These are phyloP conservation scores for Sclerotinia trifoliorum DNA, from an alignment of 2,329 filamentous ascomycete species.

Conservation along the genomic window DNA sequence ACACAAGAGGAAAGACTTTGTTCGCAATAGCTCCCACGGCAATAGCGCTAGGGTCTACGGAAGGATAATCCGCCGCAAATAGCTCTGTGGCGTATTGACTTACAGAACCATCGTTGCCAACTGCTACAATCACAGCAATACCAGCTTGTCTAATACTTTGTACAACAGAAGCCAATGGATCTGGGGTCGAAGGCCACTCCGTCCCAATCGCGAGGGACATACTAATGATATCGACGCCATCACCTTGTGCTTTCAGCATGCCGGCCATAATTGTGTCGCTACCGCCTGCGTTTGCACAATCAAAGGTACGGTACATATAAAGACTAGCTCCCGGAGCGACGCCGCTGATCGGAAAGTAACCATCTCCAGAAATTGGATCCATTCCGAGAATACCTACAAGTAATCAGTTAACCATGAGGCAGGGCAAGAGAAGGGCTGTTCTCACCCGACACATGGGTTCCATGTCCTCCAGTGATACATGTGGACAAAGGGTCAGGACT, in stretches of 20 bases:
- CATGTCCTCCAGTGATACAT: constrained; percentile 31
- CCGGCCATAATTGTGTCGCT: constrained; percentile 31
- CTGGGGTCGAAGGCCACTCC: constrained; percentile 12
- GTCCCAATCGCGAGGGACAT: constrained; percentile 31
- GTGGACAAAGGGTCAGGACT: constrained; percentile 29
- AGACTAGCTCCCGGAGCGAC: constrained; percentile 32
- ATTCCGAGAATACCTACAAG: constrained; percentile 32
- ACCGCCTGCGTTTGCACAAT: constrained; percentile 26
- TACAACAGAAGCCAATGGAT: constrained; percentile 23
- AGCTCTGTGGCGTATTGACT: constrained; percentile 22
- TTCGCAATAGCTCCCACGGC: constrained; percentile 30
- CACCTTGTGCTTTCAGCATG: constrained; percentile 30
- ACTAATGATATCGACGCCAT: constrained; percentile 33
- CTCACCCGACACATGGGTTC: constrained; percentile 32
- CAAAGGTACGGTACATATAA: constrained; percentile 33
- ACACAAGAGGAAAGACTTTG: constrained; percentile 28
- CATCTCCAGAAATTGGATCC: constrained; percentile 20
- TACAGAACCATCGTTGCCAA: constrained; percentile 26
- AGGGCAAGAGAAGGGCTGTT: background rate
- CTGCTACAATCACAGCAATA: constrained; percentile 25
- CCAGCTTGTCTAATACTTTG: constrained; percentile 23
- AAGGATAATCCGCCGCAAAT: constrained; percentile 25
- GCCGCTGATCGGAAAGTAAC: constrained; percentile 28
- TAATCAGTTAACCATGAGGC: background rate
- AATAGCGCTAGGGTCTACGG: constrained; percentile 26